Percentiles rank a stretch among this genome's conserved stretches.
phyloP scores from a whole-genome alignment of 345 rosid species.

The Hibiscus trionum region DNA sequence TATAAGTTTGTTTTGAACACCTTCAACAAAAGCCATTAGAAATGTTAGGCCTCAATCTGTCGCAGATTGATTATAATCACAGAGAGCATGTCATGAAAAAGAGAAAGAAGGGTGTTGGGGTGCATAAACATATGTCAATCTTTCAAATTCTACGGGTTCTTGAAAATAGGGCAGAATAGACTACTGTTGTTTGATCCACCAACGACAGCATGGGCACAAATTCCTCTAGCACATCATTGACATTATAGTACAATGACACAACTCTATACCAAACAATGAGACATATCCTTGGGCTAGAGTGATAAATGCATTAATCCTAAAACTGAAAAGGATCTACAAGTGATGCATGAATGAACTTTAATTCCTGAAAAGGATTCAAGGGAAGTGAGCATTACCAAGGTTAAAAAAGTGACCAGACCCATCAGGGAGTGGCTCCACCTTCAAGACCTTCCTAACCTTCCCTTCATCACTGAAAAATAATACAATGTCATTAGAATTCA shows the following conservation, averaged over 20 bases:
- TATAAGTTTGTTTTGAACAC: conserved; percentile 76
- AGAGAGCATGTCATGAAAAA: not conserved
- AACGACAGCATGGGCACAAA: not conserved
- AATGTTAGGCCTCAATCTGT: not conserved
- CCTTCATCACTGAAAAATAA: conserved; percentile 72
- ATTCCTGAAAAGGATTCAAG: conserved; percentile 7
- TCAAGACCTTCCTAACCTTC: conserved; percentile 79
- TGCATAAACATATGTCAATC: not conserved
- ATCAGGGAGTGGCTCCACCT: conserved; percentile 92
- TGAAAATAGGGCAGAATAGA: too few relatives aligned
- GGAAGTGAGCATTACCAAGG: conserved; percentile 53
- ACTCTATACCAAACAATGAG: not conserved
- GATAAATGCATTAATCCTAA: not conserved
- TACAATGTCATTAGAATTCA: not conserved
- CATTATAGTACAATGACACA: not conserved
- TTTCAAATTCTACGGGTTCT: not conserved
- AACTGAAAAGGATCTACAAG: not conserved
- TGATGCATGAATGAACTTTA: not conserved
- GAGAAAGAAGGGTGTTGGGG: not conserved
- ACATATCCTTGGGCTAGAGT: not conserved
- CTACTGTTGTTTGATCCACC: not conserved
- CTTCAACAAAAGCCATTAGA: conserved; percentile 30
- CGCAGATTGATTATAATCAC: conserved; percentile 1
- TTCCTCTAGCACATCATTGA: not conserved
- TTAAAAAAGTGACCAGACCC: conserved; percentile 93